Conservation (phyloP, 768 basidiomycete genomes). For the Coprinopsis strossmayeri region DNA sequence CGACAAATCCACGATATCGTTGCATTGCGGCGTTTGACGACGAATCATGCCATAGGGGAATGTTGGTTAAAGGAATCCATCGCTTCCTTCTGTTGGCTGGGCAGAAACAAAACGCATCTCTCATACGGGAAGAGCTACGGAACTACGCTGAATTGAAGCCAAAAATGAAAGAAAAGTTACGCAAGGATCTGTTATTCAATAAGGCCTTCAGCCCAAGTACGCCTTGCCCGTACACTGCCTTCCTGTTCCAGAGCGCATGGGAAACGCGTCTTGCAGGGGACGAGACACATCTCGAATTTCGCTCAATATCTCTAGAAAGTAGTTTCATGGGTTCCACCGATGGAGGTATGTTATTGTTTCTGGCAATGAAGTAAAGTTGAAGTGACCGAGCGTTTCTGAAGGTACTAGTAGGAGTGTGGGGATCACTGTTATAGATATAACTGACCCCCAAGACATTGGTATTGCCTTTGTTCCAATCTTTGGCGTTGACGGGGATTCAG, state of each 20-base stretch:
- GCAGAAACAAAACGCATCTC: neutral
- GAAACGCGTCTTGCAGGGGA: too few relatives aligned
- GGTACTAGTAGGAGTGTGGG: neutral
- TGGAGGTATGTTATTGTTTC: neutral
- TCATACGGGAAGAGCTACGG: neutral
- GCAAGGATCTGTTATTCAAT: neutral
- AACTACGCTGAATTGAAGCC: neutral
- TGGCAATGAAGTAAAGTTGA: too few relatives aligned
- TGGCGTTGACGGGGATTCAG: too few relatives aligned
- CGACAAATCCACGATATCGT: neutral
- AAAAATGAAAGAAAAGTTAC: neutral
- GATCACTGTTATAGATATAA: neutral
- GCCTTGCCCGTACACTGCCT: too few relatives aligned
- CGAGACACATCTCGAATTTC: too few relatives aligned
- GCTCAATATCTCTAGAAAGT: too few relatives aligned
- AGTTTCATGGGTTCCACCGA: too few relatives aligned
- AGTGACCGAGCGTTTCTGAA: neutral
- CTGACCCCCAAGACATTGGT: neutral
- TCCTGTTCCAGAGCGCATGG: too few relatives aligned
- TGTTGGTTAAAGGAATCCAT: neutral
- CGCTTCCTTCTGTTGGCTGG: neutral
- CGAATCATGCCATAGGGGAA: neutral
- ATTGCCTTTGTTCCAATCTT: neutral
- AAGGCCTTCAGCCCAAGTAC: neutral
- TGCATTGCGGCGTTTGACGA: neutral